Conservation (phyloP, 345 rosid genomes). For the Corymbia maculata region DNA sequence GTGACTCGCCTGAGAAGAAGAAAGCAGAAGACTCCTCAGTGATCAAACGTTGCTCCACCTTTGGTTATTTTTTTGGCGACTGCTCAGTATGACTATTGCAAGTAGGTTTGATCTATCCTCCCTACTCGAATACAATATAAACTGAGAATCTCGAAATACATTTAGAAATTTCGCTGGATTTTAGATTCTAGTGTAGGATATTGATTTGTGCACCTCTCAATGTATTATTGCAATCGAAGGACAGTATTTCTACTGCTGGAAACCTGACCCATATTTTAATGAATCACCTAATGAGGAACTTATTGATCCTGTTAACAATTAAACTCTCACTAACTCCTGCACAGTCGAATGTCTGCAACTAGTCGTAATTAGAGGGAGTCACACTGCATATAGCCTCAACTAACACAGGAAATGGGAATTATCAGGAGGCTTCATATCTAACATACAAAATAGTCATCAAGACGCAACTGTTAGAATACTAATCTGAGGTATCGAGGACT, state of each 20-base stretch:
- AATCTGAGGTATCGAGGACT: neutral
- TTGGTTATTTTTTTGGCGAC: neutral
- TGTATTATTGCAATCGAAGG: neutral
- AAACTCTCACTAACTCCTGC: neutral
- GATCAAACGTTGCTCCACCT: neutral
- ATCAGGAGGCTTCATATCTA: neutral
- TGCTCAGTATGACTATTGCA: neutral
- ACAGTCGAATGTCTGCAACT: neutral
- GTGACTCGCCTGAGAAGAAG: neutral
- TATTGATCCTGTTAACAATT: neutral
- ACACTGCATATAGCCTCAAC: neutral
- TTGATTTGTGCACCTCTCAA: neutral
- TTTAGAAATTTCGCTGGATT: neutral
- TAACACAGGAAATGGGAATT: neutral
- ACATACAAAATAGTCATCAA: neutral
- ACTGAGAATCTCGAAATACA: neutral
- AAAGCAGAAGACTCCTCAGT: neutral
- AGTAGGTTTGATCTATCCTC: neutral
- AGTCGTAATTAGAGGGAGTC: neutral
- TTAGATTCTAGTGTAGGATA: neutral
- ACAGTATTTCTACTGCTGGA: neutral
- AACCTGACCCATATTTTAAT: neutral
- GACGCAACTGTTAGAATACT: neutral
- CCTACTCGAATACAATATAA: neutral
- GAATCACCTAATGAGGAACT: neutral